These are phyloP conservation scores for Calocera cornea DNA, from an alignment of 768 basidiomycete species.

Conservation along the genomic window DNA sequence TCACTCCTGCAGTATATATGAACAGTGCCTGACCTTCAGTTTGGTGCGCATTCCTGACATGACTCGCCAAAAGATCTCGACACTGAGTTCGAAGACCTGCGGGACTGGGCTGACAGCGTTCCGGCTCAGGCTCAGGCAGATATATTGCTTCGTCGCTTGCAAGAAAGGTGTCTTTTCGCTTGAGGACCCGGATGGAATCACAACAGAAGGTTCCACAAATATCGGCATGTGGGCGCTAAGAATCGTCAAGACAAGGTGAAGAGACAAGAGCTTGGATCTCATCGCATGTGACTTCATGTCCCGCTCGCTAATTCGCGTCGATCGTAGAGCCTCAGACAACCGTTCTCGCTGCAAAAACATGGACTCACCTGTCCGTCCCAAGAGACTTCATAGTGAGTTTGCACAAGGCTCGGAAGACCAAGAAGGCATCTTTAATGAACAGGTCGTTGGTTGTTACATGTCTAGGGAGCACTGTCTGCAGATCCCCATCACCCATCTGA, in stretches of 20 bases:
- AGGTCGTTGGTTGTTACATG: slow-evolving; percentile 68
- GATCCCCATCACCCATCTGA: slow-evolving; percentile 20
- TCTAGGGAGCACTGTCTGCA: slow-evolving; percentile 22
- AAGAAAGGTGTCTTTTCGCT: slow-evolving; percentile 80
- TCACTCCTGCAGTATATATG: background rate
- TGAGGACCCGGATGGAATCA: slow-evolving; percentile 82
- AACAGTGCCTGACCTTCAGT: slow-evolving; percentile 57
- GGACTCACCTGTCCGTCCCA: slow-evolving; percentile 67
- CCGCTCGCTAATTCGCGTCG: slow-evolving; percentile 54
- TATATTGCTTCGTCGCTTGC: slow-evolving; percentile 90
- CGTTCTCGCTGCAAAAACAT: slow-evolving; percentile 3
- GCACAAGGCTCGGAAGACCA: slow-evolving; percentile 93
- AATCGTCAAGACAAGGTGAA: slow-evolving; percentile 86
- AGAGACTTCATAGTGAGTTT: slow-evolving; percentile 97
- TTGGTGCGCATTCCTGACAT: slow-evolving; percentile 88
- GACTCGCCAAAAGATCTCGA: slow-evolving; percentile 97
- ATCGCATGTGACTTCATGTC: slow-evolving; percentile 93
- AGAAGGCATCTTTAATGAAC: slow-evolving; percentile 93
- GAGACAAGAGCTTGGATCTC: slow-evolving; percentile 87
- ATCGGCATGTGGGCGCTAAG: slow-evolving; percentile 82
- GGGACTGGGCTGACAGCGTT: slow-evolving; percentile 92
- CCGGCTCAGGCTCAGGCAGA: slow-evolving; percentile 81
- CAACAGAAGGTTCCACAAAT: slow-evolving; percentile 75
- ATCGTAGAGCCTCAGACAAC: background rate
- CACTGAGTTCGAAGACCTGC: slow-evolving; percentile 94